Evolutionary conservation across 2,329 filamentous ascomycete genomes (phyloP), one percentile per base, ranked within the genome.

Genomic region (Microcyclosporella mali): DNA sequence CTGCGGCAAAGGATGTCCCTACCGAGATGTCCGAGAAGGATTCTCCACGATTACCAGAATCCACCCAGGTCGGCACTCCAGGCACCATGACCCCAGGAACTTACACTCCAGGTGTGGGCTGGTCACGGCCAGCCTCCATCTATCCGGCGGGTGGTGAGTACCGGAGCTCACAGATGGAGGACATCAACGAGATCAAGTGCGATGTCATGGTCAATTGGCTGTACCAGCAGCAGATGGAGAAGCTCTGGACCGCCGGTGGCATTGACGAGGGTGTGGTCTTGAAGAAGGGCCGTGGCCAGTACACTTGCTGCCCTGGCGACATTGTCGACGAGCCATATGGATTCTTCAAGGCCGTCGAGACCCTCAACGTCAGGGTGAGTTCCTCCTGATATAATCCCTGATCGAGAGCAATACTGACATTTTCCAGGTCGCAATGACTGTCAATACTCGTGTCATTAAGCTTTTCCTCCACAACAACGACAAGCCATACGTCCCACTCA

Each of bases 131-230:
- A 37, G 55, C 46, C 9, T 68, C 65, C 3, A 48, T 65, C 8
- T 63, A 61, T 40, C 62, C 63, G 2, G 42, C 37, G 11, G 57
- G 57, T 16, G 59, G 60, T 30, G 60, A 64, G 29, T 64, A 58
- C 46, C 58, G 63, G 18, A 65, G 72, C 61, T 56, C 55, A 4
- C 53, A 63, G 25, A 61, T 63, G 38, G 70, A 74, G 27, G 69
- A 67, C 32, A 61, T 77, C 36, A 59, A 68, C 36, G 72, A 78
- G 46, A 70, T 79, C 56, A 79, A 77, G 57, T 71, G 68, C 51
- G 76, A 82, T 57, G 73, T 83, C 50, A 77, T 81, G 70, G 78
- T 78, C 53, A 79, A 75, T 52, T 82, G 74, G 71, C 68, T 83
- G 2, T 76, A 80, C 57, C 73, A 79, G 45, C 74, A 79, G 55